A percentile compares a stretch with the other conserved stretches of the same genome.
Conservation (phyloP, 2,329 filamentous ascomycete genomes). For the Venturiaceae sp. region DNA sequence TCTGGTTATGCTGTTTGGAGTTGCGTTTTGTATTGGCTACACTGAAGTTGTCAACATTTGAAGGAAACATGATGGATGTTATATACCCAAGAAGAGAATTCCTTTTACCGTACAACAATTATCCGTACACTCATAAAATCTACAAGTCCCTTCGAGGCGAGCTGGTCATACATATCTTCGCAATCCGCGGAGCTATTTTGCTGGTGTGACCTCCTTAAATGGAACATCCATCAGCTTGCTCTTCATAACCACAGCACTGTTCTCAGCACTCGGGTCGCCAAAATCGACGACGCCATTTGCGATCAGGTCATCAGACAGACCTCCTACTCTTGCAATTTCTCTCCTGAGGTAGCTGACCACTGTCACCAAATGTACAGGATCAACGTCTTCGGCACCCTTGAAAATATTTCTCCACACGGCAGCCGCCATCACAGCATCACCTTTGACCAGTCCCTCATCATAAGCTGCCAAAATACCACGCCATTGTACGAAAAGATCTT, state of each 20-base stretch:
- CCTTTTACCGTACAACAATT: no score
- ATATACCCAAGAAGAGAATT: no score
- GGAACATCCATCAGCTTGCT: conserved; percentile 3
- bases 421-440: conserved; percentile 66
- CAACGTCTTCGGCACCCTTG: conserved; percentile 58
- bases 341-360: conserved; percentile 56
- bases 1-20: no score
- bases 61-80: no score
- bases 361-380: conserved; percentile 49
- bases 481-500: conserved; percentile 92
- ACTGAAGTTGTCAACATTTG: no score
- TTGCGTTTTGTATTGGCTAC: no score
- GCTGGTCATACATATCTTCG: not conserved
- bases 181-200: not conserved
- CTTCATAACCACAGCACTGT: conserved; percentile 20
- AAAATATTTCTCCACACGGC: conserved; percentile 93
- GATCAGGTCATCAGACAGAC: conserved; percentile 42
- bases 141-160: no score
- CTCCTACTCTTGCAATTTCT: conserved; percentile 44
- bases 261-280: conserved; percentile 31
- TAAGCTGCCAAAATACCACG: conserved; percentile 76
- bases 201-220: not conserved
- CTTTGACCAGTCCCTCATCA: conserved; percentile 69
- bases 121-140: no score
- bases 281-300: conserved; percentile 40